These are phyloP conservation scores for Atkinsonella hypoxylon DNA, from an alignment of 2,329 filamentous ascomycete species.

Conservation along the genomic window DNA sequence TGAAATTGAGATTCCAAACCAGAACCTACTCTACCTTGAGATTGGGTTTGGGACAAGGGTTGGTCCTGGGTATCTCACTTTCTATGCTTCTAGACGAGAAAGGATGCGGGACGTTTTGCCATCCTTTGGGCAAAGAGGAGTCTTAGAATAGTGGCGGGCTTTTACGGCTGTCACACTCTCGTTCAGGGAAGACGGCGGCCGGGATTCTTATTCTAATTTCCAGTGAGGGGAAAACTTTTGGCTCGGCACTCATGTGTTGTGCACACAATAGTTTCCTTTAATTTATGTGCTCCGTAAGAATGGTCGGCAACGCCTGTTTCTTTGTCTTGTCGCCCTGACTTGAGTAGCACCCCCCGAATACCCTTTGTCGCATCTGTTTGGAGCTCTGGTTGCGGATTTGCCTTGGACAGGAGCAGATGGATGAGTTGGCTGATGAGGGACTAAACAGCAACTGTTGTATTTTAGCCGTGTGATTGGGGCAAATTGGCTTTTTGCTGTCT, in stretches of 20 bases:
- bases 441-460: conserved; percentile 27
- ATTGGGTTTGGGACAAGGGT: background rate
- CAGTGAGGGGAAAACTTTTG: background rate
- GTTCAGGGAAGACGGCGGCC: background rate
- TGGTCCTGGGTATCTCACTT: background rate
- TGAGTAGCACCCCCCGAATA: conserved; percentile 13
- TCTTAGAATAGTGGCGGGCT: background rate
- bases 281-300: conserved; percentile 10
- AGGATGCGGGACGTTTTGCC: background rate
- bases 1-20: background rate
- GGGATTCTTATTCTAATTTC: conserved; percentile 6
- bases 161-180: background rate
- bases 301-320: conserved; percentile 7
- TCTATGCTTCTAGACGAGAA: background rate
- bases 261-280: conserved; percentile 11
- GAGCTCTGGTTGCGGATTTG: conserved; percentile 19
- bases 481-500: conserved; percentile 20
- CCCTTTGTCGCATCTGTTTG: conserved; percentile 18
- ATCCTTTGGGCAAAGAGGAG: background rate
- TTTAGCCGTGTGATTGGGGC: conserved; percentile 25
- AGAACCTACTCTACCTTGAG: conserved; percentile 2
- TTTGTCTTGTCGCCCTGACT: conserved; percentile 13
- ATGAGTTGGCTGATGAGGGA: conserved; percentile 14
- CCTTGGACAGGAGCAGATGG: conserved; percentile 23
- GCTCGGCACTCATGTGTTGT: conserved; percentile 6